Conservation (phyloP, 345 rosid species). For the Isatis tinctoria region DNA sequence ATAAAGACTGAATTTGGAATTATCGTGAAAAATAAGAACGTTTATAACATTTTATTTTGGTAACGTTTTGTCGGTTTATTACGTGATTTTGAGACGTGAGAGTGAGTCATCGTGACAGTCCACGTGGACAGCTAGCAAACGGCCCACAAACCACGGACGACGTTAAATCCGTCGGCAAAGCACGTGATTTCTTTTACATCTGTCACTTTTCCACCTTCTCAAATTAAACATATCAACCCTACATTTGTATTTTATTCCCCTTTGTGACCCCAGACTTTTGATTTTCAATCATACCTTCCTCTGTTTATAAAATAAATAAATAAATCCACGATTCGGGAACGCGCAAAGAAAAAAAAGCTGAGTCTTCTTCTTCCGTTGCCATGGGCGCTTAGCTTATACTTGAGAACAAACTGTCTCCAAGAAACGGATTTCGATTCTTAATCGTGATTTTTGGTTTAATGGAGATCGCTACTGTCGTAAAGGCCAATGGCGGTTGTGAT, state of each 20-base stretch:
- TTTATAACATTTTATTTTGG: background rate
- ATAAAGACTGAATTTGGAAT: constrained; percentile 12
- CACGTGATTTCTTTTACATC: constrained; percentile 21
- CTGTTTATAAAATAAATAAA: constrained; percentile 16
- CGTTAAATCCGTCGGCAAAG: constrained; percentile 29
- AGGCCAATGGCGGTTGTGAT: constrained; percentile 30
- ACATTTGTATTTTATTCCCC: background rate
- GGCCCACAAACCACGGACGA: constrained; percentile 32
- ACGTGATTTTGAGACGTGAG: constrained; percentile 6
- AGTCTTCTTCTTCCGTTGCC: constrained; percentile 12
- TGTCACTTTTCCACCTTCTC: constrained; percentile 18
- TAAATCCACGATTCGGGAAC: constrained; percentile 11
- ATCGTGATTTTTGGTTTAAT: constrained; percentile 4
- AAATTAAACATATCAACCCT: constrained; percentile 20
- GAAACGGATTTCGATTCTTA: background rate
- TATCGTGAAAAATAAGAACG: constrained; percentile 5
- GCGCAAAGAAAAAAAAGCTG: constrained; percentile 2
- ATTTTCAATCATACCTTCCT: constrained; percentile 13
- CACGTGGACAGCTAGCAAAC: constrained; percentile 39
- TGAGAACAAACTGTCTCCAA: background rate
- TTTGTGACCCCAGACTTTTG: background rate
- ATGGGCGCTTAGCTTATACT: constrained; percentile 25
- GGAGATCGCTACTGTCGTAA: constrained; percentile 29
- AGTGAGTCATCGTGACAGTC: constrained; percentile 22
- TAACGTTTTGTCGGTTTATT: constrained; percentile 12